These are phyloP conservation scores for barrel medic (Medicago truncatula) DNA, from an alignment of 306 rosid genomes.

Conservation along the genomic window MtrunA17r5.0-ANR NC_053049.1:18753001-18753500, in stretches of 20 bases:
- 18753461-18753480: not conserved
- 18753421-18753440: conserved; percentile 6
- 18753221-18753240: not conserved
- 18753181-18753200: not conserved
- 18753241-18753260: conserved; percentile 17
- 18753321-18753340: conserved; percentile 67
- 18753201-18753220: not conserved
- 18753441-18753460: conserved; percentile 11
- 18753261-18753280: conserved; percentile 33
- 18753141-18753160: conserved; percentile 5
- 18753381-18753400: not conserved
- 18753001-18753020: conserved; percentile 19
- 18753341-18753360: conserved; percentile 82
- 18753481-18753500: not conserved
- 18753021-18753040: conserved; percentile 46
- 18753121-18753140: conserved; percentile 34
- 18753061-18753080: conserved; percentile 7
- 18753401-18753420: conserved; percentile 1
- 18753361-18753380: conserved; percentile 65
- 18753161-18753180: not conserved
- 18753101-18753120: conserved; percentile 39
- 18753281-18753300: conserved; percentile 56
- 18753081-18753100: conserved; percentile 23
- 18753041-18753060: conserved; percentile 40
- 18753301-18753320: conserved; percentile 74